Conservation (phyloP, 164 flowering plant genomes). For the Houttuynia cordata region DNA sequence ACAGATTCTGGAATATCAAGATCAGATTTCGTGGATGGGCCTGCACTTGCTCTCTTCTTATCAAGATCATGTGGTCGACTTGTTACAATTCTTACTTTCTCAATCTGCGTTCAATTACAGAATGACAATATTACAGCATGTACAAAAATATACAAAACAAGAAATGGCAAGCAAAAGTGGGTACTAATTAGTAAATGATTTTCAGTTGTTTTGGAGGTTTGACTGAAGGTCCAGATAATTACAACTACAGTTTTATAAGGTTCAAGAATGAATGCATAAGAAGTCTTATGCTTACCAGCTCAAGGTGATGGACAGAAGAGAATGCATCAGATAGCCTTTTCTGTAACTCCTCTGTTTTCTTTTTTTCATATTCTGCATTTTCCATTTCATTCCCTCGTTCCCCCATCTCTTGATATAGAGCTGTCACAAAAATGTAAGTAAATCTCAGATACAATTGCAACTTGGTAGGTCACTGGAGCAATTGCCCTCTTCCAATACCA, state of each 20-base stretch:
- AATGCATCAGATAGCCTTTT: constrained; percentile 63
- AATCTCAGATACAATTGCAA: background rate
- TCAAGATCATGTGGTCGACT: constrained; percentile 40
- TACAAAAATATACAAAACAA: background rate
- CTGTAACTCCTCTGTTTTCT: constrained; percentile 64
- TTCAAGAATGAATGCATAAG: background rate
- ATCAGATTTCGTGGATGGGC: constrained; percentile 42
- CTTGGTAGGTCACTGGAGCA: background rate
- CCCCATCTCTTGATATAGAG: constrained; percentile 64
- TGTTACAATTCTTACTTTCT: constrained; percentile 40
- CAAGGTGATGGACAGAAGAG: constrained; percentile 69
- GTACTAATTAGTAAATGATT: no score
- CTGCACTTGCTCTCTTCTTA: constrained; percentile 40
- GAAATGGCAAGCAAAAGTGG: background rate
- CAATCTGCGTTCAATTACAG: constrained; percentile 36
- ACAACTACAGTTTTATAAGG: background rate
- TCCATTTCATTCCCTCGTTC: constrained; percentile 75
- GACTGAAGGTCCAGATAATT: background rate
- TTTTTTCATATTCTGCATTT: constrained; percentile 61
- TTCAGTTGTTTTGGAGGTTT: no score
- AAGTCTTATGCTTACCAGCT: constrained; percentile 36
- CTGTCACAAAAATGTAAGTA: constrained; percentile 23
- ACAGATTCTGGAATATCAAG: constrained; percentile 96
- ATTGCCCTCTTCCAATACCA: no score
- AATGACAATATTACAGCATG: background rate